Conservation (phyloP, 352 stramenopile species). For the Phytophthora sansomeana region DNA sequence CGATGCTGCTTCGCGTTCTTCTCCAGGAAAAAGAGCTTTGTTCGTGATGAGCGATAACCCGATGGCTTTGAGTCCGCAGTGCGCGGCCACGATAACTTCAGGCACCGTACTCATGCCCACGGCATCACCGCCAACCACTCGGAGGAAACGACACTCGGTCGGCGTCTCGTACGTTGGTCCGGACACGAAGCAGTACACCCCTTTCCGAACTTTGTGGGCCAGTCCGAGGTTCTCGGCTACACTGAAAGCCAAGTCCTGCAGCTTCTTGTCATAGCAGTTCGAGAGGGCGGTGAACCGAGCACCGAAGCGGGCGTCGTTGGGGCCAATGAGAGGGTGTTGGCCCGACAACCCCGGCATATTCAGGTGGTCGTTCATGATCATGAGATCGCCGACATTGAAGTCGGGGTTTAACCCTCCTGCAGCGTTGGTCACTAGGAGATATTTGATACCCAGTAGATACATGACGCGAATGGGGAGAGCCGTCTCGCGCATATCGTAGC, state of each 20-base stretch:
- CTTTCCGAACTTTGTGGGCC: slow-evolving; percentile 74
- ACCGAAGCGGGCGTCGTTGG: slow-evolving; percentile 94
- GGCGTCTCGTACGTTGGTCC: slow-evolving; percentile 96
- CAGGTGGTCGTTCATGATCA: slow-evolving; percentile 96
- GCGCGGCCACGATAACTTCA: slow-evolving; percentile 94
- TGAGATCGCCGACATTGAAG: slow-evolving; percentile 95
- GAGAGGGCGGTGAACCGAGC: slow-evolving; percentile 93
- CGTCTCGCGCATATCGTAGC: slow-evolving; percentile 93
- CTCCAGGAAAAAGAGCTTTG: slow-evolving; percentile 76
- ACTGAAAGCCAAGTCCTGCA: slow-evolving; percentile 79
- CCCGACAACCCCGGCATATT: slow-evolving; percentile 92
- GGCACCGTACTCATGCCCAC: slow-evolving; percentile 96
- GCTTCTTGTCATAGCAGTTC: slow-evolving; percentile 90
- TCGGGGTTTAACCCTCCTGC: slow-evolving; percentile 92
- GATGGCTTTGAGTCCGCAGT: slow-evolving; percentile 95
- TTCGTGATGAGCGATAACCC: slow-evolving; percentile 97
- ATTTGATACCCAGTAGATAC: slow-evolving; percentile 93
- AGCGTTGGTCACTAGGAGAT: slow-evolving; percentile 96
- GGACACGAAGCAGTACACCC: slow-evolving; percentile 96
- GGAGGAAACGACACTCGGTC: slow-evolving; percentile 92
- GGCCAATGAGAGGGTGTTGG: slow-evolving; percentile 92
- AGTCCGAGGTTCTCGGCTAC: slow-evolving; percentile 83
- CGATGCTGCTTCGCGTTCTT: slow-evolving; percentile 76
- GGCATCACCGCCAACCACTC: slow-evolving; percentile 90
- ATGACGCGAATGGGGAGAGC: slow-evolving; percentile 94